A percentile compares a stretch with the other conserved stretches of the same genome.
These are phyloP conservation scores for Mrakiaceae sp. DNA, from an alignment of 1,284 basidiomycete genomes.

Conservation along the genomic window DNA sequence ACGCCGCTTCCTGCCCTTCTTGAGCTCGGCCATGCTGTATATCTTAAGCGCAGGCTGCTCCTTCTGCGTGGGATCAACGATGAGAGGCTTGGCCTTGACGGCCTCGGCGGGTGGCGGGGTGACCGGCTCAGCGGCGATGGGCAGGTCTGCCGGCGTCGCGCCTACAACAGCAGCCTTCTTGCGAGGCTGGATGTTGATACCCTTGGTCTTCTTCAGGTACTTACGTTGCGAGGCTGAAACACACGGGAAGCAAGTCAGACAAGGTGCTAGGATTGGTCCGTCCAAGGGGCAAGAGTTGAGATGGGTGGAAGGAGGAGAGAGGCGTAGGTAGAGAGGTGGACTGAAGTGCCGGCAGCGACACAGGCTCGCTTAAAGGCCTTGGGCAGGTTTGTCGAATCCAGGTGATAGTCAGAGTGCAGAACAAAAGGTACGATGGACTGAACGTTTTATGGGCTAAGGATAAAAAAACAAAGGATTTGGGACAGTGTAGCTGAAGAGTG, in stretches of 20 bases:
- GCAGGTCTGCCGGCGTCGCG: background rate
- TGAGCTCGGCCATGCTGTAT: background rate
- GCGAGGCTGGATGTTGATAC: background rate
- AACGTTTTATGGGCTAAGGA: too few relatives aligned
- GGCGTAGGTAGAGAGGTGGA: too few relatives aligned
- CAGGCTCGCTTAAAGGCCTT: too few relatives aligned
- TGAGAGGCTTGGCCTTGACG: background rate
- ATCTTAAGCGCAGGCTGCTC: background rate
- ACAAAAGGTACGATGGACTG: too few relatives aligned
- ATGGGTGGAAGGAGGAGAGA: too few relatives aligned
- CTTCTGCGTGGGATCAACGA: background rate
- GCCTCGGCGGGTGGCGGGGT: background rate
- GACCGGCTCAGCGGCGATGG: background rate
- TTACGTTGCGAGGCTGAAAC: background rate
- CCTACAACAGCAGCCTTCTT: background rate
- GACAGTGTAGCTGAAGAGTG: too few relatives aligned
- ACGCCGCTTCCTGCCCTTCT: background rate
- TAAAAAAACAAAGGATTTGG: too few relatives aligned
- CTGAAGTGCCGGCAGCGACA: too few relatives aligned
- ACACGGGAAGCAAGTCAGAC: background rate
- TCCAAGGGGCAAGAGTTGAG: background rate
- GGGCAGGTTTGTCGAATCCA: too few relatives aligned
- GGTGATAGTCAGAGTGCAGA: too few relatives aligned
- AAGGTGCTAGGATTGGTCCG: too few relatives aligned
- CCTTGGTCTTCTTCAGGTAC: constrained; percentile 7